phyloP scores from a whole-genome alignment of 352 stramenopile genomes.

The Globisporangium uncinulatum region DNA sequence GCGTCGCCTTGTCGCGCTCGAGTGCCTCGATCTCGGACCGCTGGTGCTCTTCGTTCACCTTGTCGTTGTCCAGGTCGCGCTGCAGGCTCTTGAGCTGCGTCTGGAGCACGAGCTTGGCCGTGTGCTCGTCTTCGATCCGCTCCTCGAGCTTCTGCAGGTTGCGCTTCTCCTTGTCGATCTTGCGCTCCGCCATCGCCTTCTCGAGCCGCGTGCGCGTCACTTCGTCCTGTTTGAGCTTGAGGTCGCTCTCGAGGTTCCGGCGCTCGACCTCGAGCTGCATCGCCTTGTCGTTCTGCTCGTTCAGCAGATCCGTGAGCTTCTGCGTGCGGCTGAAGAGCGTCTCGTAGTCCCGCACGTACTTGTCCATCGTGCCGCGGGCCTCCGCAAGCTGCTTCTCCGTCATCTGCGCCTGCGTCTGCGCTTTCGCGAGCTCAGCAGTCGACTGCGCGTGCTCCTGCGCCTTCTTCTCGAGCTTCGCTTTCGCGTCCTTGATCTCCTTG shows the following conservation, averaged over 20 bases:
- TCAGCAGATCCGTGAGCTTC: constrained; percentile 91
- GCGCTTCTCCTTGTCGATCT: constrained; percentile 84
- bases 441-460: constrained; percentile 47
- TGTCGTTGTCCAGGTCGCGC: constrained; percentile 73
- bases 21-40: constrained; percentile 75
- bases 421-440: constrained; percentile 42
- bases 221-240: constrained; percentile 84
- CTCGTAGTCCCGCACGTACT: constrained; percentile 92
- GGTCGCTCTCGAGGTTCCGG: constrained; percentile 75
- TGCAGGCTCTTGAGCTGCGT: constrained; percentile 82
- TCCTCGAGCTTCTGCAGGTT: constrained; percentile 87
- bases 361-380: constrained; percentile 86
- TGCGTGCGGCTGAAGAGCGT: constrained; percentile 86
- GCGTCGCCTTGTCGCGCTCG: constrained; percentile 85
- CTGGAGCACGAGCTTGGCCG: constrained; percentile 73
- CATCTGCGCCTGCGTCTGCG: constrained; percentile 62
- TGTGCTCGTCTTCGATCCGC: constrained; percentile 89
- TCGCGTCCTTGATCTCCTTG: constrained; percentile 90
- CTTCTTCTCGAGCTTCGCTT: constrained; percentile 86
- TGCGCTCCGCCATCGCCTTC: constrained; percentile 88
- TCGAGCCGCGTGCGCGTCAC: constrained; percentile 82
- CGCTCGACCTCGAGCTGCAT: constrained; percentile 80
- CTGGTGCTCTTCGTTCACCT: constrained; percentile 68
- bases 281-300: constrained; percentile 89
- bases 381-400: constrained; percentile 88